A percentile compares a stretch with the other conserved stretches of the same genome.
phyloP scores from a whole-genome alignment of 441 rosid genomes.

The Eutrema salsugineum region DNA sequence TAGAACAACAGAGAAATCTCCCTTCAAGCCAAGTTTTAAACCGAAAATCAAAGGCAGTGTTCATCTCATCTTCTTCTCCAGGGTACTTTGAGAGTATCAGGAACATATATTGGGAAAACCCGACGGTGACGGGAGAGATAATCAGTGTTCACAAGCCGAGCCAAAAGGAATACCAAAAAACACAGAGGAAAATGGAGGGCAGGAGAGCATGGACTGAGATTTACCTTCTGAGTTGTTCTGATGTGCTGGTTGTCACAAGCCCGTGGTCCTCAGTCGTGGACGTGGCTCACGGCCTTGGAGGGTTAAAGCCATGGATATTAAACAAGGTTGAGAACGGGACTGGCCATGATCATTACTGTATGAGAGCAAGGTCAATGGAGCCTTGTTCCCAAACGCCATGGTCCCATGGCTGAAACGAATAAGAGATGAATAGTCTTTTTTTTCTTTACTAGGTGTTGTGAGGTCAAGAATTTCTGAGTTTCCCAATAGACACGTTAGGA shows the following conservation, averaged over 20 bases:
- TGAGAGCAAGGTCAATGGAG: constrained; percentile 61
- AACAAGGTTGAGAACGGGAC: constrained; percentile 52
- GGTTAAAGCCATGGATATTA: constrained; percentile 75
- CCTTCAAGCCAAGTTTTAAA: constrained; percentile 25
- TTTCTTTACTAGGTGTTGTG: constrained; percentile 53
- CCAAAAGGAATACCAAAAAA: constrained; percentile 59
- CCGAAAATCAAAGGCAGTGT: constrained; percentile 46
- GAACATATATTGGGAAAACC: constrained; percentile 62
- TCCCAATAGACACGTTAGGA: not conserved
- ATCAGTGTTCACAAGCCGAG: constrained; percentile 66
- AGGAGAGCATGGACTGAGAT: constrained; percentile 74
- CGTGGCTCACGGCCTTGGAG: constrained; percentile 78
- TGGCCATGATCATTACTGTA: constrained; percentile 58
- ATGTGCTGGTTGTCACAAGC: constrained; percentile 56
- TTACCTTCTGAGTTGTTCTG: constrained; percentile 68
- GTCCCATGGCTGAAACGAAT: constrained; percentile 60
- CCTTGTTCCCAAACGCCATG: constrained; percentile 67
- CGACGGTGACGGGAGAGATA: constrained; percentile 54
- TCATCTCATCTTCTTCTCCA: constrained; percentile 51
- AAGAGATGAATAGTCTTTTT: constrained; percentile 34
- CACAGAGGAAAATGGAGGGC: constrained; percentile 48
- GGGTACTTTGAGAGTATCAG: constrained; percentile 56
- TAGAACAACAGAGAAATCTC: constrained; percentile 26
- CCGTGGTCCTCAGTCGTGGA: constrained; percentile 71
- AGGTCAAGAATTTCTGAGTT: constrained; percentile 23